phyloP scores from a whole-genome alignment of 768 basidiomycete species.

The Russula virescens region DNA sequence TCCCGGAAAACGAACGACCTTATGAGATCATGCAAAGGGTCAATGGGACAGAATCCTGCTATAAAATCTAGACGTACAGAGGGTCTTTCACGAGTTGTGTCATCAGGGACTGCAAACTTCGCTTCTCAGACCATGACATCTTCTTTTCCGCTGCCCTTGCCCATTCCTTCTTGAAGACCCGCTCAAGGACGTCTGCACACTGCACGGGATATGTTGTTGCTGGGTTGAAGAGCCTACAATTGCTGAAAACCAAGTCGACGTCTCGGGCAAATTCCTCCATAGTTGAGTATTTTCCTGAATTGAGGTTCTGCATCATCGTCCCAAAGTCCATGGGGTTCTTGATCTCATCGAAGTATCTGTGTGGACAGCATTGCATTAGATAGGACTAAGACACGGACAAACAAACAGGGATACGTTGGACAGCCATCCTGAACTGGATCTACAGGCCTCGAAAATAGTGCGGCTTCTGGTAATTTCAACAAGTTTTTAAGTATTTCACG shows the following conservation, averaged over 20 bases:
- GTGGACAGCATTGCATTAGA: constrained; percentile 16
- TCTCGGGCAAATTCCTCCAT: constrained; percentile 83
- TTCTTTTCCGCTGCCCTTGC: constrained; percentile 64
- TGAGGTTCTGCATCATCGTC: constrained; percentile 68
- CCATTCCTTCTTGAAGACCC: constrained; percentile 82
- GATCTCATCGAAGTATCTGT: constrained; percentile 93
- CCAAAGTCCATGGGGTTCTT: constrained; percentile 89
- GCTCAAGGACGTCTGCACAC: constrained; percentile 71
- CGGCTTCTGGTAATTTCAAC: constrained; percentile 56
- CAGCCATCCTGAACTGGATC: constrained; percentile 80
- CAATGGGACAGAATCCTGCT: neutral
- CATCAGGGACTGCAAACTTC: constrained; percentile 65
- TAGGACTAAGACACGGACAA: neutral
- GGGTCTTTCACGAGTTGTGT: constrained; percentile 63
- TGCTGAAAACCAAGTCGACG: constrained; percentile 75
- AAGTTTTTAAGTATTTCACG: constrained; percentile 61
- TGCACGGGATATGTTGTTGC: constrained; percentile 66
- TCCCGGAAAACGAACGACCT: constrained; percentile 77
- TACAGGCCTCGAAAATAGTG: constrained; percentile 76
- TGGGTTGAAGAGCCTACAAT: constrained; percentile 92
- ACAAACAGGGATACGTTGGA: constrained; percentile 64
- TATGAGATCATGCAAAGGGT: constrained; percentile 3
- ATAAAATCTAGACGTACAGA: constrained; percentile 40
- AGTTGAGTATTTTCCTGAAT: constrained; percentile 58
- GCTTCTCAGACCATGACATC: constrained; percentile 74